These are phyloP conservation scores for Phaeoacremonium minimum DNA, from an alignment of 2,329 filamentous ascomycete genomes.

Conservation along the genomic window DNA sequence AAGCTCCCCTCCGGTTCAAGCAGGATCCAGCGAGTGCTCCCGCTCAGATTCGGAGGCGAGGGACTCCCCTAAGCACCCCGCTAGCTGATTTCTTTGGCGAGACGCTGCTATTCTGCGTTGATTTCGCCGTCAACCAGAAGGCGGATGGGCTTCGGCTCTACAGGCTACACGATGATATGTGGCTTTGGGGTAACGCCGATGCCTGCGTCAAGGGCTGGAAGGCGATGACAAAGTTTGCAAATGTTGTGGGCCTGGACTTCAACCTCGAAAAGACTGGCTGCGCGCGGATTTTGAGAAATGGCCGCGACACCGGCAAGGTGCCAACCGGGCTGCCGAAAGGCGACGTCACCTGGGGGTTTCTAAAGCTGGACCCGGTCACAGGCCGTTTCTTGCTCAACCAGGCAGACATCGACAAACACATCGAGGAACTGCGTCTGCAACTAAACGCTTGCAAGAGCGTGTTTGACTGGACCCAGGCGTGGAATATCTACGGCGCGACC, in stretches of 20 bases:
- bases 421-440: conserved; percentile 50
- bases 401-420: conserved; percentile 48
- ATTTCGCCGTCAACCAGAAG: conserved; percentile 54
- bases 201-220: conserved; percentile 47
- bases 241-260: conserved; percentile 47
- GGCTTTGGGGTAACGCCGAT: conserved; percentile 53
- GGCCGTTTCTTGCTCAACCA: conserved; percentile 52
- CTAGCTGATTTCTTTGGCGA: conserved; percentile 54
- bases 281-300: conserved; percentile 26
- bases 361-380: conserved; percentile 42
- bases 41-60: conserved; percentile 40
- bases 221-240: conserved; percentile 43
- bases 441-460: conserved; percentile 47
- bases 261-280: conserved; percentile 55
- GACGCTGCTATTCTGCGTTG: conserved; percentile 55
- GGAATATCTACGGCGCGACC: conserved; percentile 52
- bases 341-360: conserved; percentile 55
- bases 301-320: background rate
- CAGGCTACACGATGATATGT: conserved; percentile 60
- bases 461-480: conserved; percentile 55
- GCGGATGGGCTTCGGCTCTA: conserved; percentile 49
- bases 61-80: conserved; percentile 51
- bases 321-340: conserved; percentile 38
- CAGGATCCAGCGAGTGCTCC: conserved; percentile 39
- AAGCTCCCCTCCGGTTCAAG: conserved; percentile 46